These are phyloP conservation scores for Crucibulum laeve DNA, from an alignment of 768 basidiomycete genomes.

Conservation along the genomic window DNA sequence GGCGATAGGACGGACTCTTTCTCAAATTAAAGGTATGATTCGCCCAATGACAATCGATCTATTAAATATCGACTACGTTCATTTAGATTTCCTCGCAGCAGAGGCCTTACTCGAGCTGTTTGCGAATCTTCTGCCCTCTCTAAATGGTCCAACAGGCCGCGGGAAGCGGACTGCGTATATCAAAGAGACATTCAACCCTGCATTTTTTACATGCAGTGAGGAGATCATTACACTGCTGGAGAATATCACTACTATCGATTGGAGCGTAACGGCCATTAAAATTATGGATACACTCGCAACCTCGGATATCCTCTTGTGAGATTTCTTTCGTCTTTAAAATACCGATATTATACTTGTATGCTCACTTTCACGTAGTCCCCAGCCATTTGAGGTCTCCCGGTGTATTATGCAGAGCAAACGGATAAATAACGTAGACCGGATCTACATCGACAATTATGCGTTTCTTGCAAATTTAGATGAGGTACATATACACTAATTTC, in stretches of 20 bases:
- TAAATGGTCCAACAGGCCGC: constrained; percentile 22
- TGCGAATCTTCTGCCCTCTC: constrained; percentile 49
- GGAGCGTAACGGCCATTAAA: constrained; percentile 47
- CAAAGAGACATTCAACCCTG: constrained; percentile 43
- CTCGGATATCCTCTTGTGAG: constrained; percentile 45
- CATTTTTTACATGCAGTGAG: constrained; percentile 27
- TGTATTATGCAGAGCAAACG: constrained; percentile 29
- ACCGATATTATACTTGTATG: neutral
- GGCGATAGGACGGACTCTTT: constrained; percentile 44
- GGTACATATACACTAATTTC: constrained; percentile 15
- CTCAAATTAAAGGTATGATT: constrained; percentile 39
- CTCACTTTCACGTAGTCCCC: constrained; percentile 38
- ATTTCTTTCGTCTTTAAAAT: constrained; percentile 5
- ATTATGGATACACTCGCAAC: constrained; percentile 45
- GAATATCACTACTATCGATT: constrained; percentile 36
- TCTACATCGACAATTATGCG: constrained; percentile 47
- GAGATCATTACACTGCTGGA: constrained; percentile 38
- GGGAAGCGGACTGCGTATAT: constrained; percentile 44
- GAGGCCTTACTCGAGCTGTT: constrained; percentile 56
- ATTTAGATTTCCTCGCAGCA: constrained; percentile 48
- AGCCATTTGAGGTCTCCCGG: constrained; percentile 45
- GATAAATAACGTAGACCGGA: constrained; percentile 33
- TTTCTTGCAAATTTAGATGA: constrained; percentile 50
- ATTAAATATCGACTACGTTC: constrained; percentile 3
- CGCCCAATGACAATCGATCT: neutral